A percentile compares a stretch with the other conserved stretches of the same genome.
phyloP scores from a whole-genome alignment of 805 yeast species.

The Teunomyces tritomae region DNA sequence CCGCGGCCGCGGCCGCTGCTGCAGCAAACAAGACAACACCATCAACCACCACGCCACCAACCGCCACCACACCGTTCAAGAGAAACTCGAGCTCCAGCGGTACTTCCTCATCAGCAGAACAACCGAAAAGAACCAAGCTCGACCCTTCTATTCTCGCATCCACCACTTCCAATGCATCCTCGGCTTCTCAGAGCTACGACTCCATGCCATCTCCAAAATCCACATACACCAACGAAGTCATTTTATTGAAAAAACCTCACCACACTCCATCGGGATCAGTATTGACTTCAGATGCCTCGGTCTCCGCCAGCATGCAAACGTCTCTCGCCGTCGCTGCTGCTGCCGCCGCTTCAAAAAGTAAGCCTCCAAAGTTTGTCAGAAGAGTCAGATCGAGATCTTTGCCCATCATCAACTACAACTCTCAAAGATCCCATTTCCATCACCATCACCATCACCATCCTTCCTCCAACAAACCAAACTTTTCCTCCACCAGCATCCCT shows the following conservation, averaged over 20 bases:
- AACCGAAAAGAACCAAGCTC: constrained; percentile 20
- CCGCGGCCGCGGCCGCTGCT: constrained; percentile 7
- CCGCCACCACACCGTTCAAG: constrained; percentile 10
- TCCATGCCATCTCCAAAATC: constrained; percentile 10
- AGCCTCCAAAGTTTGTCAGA: constrained; percentile 34
- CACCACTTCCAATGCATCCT: constrained; percentile 15
- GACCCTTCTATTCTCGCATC: constrained; percentile 14
- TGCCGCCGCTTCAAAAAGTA: constrained; percentile 8
- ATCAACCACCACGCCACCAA: constrained; percentile 5
- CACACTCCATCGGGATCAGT: constrained; percentile 3
- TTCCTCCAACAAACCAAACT: constrained; percentile 1
- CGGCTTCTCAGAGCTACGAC: constrained; percentile 9
- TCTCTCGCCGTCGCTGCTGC: constrained; percentile 1
- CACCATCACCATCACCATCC: constrained; percentile 11
- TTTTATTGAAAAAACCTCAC: constrained; percentile 6
- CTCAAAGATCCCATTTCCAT: constrained; percentile 17
- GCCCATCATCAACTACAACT: constrained; percentile 40
- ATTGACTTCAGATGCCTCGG: not conserved
- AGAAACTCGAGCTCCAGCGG: constrained; percentile 17
- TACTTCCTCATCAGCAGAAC: constrained; percentile 9
- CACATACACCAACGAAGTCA: constrained; percentile 7
- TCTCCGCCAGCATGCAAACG: not conserved
- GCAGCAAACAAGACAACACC: constrained; percentile 6
- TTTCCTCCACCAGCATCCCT: constrained; percentile 26
- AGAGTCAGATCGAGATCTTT: constrained; percentile 38